A percentile compares a stretch with the other conserved stretches of the same genome.
phyloP scores from a whole-genome alignment of 768 basidiomycete species.

The Omphalotus guepiniiformis region DNA sequence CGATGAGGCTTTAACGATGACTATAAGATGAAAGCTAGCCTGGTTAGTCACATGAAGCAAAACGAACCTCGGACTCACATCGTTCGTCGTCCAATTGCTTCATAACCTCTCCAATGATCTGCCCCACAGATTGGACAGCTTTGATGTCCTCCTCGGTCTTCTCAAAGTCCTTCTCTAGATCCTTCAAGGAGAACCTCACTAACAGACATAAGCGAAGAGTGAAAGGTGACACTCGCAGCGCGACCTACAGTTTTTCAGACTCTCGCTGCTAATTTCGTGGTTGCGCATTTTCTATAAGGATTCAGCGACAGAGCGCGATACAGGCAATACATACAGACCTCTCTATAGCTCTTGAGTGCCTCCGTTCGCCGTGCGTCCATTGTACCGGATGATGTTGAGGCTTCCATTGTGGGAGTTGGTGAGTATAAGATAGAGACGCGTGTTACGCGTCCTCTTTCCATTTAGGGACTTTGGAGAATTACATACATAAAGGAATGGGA shows the following conservation, averaged over 20 bases:
- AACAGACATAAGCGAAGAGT: slow-evolving; percentile 4
- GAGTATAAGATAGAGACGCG: slow-evolving; percentile 5
- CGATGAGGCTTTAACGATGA: slow-evolving; percentile 98
- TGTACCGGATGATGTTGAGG: slow-evolving; percentile 53
- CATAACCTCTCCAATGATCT: slow-evolving; percentile 98
- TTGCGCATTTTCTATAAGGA: slow-evolving; percentile 81
- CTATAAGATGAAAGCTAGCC: slow-evolving; percentile 31
- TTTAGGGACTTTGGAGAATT: too few relatives aligned
- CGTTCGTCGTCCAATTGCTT: slow-evolving; percentile 97
- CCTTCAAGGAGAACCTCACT: slow-evolving; percentile 92
- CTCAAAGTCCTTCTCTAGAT: slow-evolving; percentile 82
- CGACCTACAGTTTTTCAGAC: slow-evolving; percentile 81
- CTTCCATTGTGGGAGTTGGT: slow-evolving; percentile 31
- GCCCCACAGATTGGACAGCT: slow-evolving; percentile 96
- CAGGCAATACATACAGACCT: slow-evolving; percentile 36
- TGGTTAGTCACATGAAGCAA: not conserved
- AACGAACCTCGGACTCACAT: slow-evolving; percentile 51
- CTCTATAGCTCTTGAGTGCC: slow-evolving; percentile 74
- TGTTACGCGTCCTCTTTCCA: slow-evolving; percentile 34
- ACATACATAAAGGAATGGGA: too few relatives aligned
- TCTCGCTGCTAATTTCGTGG: slow-evolving; percentile 84
- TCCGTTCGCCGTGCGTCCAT: slow-evolving; percentile 72
- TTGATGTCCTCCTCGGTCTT: slow-evolving; percentile 99
- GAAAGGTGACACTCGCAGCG: not conserved
- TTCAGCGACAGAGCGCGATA: slow-evolving; percentile 1